Evolutionary conservation across 257 asterid genomes (phyloP).

Genomic region (Euphrasia confusa): DNA sequence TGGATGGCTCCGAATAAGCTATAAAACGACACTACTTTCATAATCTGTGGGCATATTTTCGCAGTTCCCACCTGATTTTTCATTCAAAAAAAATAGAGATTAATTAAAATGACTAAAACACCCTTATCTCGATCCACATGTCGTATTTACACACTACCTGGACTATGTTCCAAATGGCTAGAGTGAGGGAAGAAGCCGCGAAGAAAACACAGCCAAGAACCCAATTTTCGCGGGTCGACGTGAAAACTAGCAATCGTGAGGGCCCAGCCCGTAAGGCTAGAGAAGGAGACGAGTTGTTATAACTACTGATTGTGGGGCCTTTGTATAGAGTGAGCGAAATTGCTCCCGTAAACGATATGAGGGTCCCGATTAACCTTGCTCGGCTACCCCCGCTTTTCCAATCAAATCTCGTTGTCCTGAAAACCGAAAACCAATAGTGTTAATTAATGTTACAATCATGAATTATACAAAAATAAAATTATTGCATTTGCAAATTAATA

Average conservation of each 20-base stretch:
- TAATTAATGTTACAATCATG: neutral
- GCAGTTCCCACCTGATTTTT: conserved; percentile 50
- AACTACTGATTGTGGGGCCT: conserved; percentile 46
- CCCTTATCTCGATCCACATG: too few species aligned
- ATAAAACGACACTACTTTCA: conserved; percentile 57
- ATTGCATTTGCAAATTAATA: too few species aligned
- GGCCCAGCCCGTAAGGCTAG: conserved; percentile 25
- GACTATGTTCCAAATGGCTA: conserved; percentile 55
- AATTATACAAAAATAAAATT: too few species aligned
- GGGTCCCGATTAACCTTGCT: conserved; percentile 54
- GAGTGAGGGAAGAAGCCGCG: conserved; percentile 58
- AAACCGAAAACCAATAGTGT: neutral
- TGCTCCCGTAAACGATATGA: conserved; percentile 57
- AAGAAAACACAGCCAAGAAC: conserved; percentile 58
- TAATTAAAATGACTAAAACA: neutral
- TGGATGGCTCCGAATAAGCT: conserved; percentile 68
- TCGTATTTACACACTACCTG: conserved; percentile 38
- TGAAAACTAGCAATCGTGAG: conserved; percentile 41
- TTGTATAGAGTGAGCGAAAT: conserved; percentile 43
- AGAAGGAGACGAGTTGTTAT: conserved; percentile 34
- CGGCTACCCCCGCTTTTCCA: conserved; percentile 45
- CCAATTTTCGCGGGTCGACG: conserved; percentile 65
- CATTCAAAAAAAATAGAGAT: too few species aligned
- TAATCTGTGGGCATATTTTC: conserved; percentile 58
- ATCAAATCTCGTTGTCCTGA: conserved; percentile 43